Percentiles rank a stretch among this genome's conserved stretches.
These are phyloP conservation scores for Leishmania mexicana DNA, from an alignment of 208 protist species.

Conservation along the genomic window DNA sequence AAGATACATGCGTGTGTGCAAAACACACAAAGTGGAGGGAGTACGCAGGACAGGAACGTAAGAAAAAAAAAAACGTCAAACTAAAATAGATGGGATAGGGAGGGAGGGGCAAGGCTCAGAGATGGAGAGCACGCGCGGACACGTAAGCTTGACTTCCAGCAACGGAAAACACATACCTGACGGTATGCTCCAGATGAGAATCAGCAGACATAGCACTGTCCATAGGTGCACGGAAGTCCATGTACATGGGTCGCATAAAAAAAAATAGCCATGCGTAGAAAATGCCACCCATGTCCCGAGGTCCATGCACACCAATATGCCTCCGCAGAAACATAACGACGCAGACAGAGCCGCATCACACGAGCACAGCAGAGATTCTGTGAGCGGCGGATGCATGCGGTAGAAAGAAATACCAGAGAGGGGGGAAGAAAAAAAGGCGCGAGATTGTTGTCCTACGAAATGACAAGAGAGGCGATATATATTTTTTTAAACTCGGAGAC, in stretches of 20 bases:
- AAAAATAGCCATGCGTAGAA: not conserved
- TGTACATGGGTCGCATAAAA: not conserved
- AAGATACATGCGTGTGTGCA: not conserved
- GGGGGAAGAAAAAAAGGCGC: not conserved
- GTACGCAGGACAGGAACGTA: not conserved
- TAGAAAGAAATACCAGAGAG: slow-evolving; percentile 5
- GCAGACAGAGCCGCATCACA: too few species aligned
- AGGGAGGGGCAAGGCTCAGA: not conserved
- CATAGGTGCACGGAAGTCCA: not conserved
- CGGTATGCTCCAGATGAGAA: not conserved
- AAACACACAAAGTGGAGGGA: not conserved
- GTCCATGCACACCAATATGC: not conserved
- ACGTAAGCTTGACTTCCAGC: not conserved
- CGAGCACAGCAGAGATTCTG: not conserved
- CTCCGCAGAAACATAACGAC: too few species aligned
- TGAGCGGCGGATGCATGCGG: not conserved
- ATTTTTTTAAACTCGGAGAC: not conserved
- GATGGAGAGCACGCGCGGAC: not conserved
- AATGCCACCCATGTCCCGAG: not conserved
- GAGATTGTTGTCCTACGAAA: not conserved
- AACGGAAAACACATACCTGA: not conserved
- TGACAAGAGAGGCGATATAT: not conserved
- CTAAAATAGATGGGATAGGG: not conserved
- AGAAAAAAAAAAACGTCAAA: not conserved
- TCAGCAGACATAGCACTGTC: not conserved